Evolutionary conservation across 208 protist genomes (phyloP).

Genomic region (Trypanosoma boissoni): DNA sequence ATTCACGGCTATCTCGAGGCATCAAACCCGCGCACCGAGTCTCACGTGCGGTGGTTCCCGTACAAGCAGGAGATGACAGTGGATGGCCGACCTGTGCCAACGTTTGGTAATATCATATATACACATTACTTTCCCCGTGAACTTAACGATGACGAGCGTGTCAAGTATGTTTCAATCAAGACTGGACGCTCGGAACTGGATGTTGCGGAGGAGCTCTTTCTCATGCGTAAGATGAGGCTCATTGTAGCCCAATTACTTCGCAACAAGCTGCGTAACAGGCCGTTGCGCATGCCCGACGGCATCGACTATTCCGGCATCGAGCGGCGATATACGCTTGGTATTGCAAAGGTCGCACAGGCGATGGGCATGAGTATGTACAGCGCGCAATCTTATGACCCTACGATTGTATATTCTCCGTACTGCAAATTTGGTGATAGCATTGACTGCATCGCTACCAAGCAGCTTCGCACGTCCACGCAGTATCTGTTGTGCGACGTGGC

Average conservation of each 20-base stretch:
- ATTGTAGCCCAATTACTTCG: constrained; percentile 76
- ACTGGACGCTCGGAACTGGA: constrained; percentile 72
- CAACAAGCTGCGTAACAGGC: constrained; percentile 70
- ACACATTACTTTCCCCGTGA: constrained; percentile 79
- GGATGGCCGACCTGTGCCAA: constrained; percentile 71
- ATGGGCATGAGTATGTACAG: constrained; percentile 90
- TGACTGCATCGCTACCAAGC: constrained; percentile 79
- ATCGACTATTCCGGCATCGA: constrained; percentile 84
- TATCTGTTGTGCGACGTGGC: constrained; percentile 82
- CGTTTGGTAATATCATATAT: constrained; percentile 73
- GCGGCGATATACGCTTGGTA: constrained; percentile 73
- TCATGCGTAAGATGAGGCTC: constrained; percentile 87
- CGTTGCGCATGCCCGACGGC: constrained; percentile 72
- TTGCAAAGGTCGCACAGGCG: constrained; percentile 72
- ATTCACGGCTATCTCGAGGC: constrained; percentile 87
- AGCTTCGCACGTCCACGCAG: constrained; percentile 75
- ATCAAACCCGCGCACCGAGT: constrained; percentile 61
- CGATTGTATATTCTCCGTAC: constrained; percentile 79
- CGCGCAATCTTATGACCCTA: constrained; percentile 66
- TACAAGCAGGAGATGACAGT: constrained; percentile 89
- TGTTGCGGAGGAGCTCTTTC: constrained; percentile 82
- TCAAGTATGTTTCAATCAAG: constrained; percentile 81
- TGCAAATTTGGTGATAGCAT: constrained; percentile 80
- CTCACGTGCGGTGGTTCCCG: constrained; percentile 75
- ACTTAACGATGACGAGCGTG: constrained; percentile 75